These are phyloP conservation scores for Blastocrithidia nonstop DNA, from an alignment of 208 protist genomes.

Conservation along the genomic window DNA sequence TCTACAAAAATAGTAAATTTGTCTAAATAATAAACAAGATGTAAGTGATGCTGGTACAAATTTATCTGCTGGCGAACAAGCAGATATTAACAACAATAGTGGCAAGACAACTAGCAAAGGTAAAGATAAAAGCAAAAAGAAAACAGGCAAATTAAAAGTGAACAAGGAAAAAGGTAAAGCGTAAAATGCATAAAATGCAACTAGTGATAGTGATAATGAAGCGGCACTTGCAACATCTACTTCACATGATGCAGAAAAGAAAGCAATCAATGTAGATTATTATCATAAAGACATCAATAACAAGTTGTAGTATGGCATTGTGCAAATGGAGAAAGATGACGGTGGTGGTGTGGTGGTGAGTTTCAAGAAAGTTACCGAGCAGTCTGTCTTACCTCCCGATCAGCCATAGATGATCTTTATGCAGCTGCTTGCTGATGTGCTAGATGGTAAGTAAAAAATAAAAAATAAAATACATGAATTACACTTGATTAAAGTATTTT, in stretches of 20 bases:
- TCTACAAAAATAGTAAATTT: too few species aligned
- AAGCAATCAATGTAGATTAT: conserved; percentile 2
- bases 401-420: conserved; percentile 28
- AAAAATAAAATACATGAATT: not conserved
- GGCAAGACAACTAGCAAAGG: not conserved
- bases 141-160: too few species aligned
- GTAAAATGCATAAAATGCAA: not conserved
- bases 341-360: conserved; percentile 33
- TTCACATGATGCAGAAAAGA: not conserved
- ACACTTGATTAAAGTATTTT: too few species aligned
- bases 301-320: conserved; percentile 67
- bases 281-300: conserved; percentile 8
- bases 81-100: not conserved
- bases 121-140: conserved; percentile 1
- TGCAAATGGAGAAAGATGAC: conserved; percentile 61
- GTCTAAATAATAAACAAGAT: conserved; percentile 5
- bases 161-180: not conserved
- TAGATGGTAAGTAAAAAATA: conserved; percentile 20
- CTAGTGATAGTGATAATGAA: not conserved
- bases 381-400: conserved; percentile 49
- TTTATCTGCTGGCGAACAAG: not conserved
- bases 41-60: not conserved
- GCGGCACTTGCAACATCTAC: not conserved
- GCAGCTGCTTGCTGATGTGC: conserved; percentile 38
- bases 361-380: conserved; percentile 43